phyloP scores from a whole-genome alignment of 306 rosid species.

The Canavalia gladiata region DNA sequence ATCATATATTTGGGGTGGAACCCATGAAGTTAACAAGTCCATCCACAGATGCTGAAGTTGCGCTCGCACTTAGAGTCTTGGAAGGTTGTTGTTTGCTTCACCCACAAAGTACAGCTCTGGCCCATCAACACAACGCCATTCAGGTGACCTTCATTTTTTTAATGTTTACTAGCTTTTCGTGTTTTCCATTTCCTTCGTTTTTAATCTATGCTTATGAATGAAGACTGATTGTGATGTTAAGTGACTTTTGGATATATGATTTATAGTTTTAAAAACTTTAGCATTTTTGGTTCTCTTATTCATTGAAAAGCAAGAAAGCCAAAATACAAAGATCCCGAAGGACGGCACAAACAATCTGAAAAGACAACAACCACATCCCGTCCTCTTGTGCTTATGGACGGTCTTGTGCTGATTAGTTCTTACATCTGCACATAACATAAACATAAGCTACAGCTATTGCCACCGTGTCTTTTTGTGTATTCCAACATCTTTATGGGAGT shows the following conservation, averaged over 20 bases:
- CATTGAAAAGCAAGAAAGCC: neutral
- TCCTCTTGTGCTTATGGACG: conserved; percentile 59
- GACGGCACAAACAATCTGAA: neutral
- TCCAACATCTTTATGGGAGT: conserved; percentile 37
- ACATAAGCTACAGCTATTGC: conserved; percentile 63
- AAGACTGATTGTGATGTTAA: neutral
- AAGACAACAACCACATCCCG: neutral
- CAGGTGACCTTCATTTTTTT: conserved; percentile 48
- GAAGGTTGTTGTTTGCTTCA: conserved; percentile 87
- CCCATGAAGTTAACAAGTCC: conserved; percentile 80
- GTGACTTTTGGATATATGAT: neutral
- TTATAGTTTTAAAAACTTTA: neutral
- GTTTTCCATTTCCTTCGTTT: neutral
- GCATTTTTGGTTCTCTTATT: neutral
- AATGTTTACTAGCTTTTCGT: neutral
- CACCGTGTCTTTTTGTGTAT: conserved; percentile 34
- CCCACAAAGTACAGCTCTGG: conserved; percentile 61
- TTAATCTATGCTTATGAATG: neutral
- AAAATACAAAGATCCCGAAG: neutral
- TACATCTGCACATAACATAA: conserved; percentile 60
- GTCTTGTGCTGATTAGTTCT: conserved; percentile 59
- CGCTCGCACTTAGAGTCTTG: conserved; percentile 71
- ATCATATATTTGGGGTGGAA: conserved; percentile 76
- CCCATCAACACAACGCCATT: conserved; percentile 74
- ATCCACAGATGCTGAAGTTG: conserved; percentile 72